phyloP scores from a whole-genome alignment of 305 asterid species.

The Lippia alba region DNA sequence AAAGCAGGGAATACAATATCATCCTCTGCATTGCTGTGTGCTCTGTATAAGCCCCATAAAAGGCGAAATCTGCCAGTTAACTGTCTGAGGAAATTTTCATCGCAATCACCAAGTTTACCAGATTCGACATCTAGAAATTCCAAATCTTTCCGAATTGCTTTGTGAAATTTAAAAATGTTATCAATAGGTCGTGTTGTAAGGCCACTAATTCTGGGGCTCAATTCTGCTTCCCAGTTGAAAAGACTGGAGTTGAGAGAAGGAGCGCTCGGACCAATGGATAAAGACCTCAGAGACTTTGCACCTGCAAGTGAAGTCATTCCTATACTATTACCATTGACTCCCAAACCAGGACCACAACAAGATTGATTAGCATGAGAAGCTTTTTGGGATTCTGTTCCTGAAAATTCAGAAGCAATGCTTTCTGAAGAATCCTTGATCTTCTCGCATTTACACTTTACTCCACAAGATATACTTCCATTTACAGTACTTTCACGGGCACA shows the following conservation, averaged over 20 bases:
- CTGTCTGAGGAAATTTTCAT: slow-evolving; percentile 79
- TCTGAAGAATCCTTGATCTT: slow-evolving; percentile 47
- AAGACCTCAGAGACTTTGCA: slow-evolving; percentile 79
- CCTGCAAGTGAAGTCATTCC: slow-evolving; percentile 71
- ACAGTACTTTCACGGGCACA: slow-evolving; percentile 55
- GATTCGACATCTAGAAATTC: slow-evolving; percentile 90
- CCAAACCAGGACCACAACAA: slow-evolving; percentile 96
- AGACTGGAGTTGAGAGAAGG: slow-evolving; percentile 93
- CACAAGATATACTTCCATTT: slow-evolving; percentile 39
- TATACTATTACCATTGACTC: slow-evolving; percentile 68
- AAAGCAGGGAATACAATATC: slow-evolving; percentile 98
- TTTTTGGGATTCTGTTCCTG: slow-evolving; percentile 51
- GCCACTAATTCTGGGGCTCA: slow-evolving; percentile 53
- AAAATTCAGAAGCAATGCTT: slow-evolving; percentile 45
- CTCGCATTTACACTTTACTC: slow-evolving; percentile 45
- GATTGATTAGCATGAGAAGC: slow-evolving; percentile 61
- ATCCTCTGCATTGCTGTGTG: slow-evolving; percentile 99
- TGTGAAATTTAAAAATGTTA: slow-evolving; percentile 90
- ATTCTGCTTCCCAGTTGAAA: slow-evolving; percentile 91
- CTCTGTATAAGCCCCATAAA: slow-evolving; percentile 90
- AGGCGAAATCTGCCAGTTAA: slow-evolving; percentile 94
- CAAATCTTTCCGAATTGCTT: slow-evolving; percentile 94
- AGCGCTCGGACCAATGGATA: slow-evolving; percentile 82
- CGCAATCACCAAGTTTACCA: slow-evolving; percentile 77
- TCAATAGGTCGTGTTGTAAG: slow-evolving; percentile 82